Conservation (phyloP, 225 moss, liverwort and hornwort genomes). For the Pseudisothecium myosuroides region DNA sequence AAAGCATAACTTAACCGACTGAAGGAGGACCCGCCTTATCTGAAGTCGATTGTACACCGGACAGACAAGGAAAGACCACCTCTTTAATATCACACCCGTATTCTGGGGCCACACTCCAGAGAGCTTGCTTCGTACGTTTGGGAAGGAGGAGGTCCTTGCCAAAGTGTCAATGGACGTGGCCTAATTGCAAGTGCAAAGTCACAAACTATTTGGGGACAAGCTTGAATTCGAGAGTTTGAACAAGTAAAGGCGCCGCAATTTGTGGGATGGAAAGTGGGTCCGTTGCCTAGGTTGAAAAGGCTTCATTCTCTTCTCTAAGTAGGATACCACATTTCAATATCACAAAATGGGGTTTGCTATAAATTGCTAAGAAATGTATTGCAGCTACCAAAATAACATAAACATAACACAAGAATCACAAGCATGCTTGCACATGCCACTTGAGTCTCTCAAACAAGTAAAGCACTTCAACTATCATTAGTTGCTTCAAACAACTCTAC, state of each 20-base stretch:
- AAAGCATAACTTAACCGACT: not conserved
- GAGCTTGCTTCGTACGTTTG: not conserved
- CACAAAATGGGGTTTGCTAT: not conserved
- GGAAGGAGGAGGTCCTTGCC: too few relatives aligned
- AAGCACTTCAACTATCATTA: too few relatives aligned
- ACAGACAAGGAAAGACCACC: not conserved
- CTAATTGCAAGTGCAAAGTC: not conserved
- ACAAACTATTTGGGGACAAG: not conserved
- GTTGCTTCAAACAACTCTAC: not conserved
- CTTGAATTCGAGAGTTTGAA: not conserved
- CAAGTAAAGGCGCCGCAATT: not conserved
- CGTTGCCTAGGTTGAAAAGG: not conserved
- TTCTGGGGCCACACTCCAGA: not conserved
- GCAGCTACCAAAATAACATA: not conserved
- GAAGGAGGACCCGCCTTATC: not conserved
- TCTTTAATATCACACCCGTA: not conserved
- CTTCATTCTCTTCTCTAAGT: not conserved
- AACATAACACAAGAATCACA: not conserved
- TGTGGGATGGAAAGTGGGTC: not conserved
- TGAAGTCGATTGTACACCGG: not conserved
- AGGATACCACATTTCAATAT: too few relatives aligned
- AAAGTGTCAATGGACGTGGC: not conserved
- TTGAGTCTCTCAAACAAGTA: not conserved
- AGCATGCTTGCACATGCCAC: not conserved
- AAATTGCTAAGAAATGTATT: not conserved